Conservation (phyloP, 192 early-diverging fungal genomes). For the Kappamyces sp. region DNA sequence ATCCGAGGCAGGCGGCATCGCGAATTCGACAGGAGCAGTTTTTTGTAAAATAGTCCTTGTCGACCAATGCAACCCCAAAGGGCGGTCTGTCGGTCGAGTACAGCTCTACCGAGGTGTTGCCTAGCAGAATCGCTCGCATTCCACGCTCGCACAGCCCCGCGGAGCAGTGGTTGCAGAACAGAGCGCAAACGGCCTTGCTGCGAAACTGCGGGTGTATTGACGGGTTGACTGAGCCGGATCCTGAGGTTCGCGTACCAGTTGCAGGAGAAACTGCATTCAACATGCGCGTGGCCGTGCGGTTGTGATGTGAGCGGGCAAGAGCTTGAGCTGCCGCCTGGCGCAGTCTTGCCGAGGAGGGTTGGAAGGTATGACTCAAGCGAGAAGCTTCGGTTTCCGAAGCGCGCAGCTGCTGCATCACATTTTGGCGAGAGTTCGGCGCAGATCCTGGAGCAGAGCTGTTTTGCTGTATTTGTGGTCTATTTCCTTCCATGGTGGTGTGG, state of each 20-base stretch:
- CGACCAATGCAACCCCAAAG: slow-evolving; percentile 44
- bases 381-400: neutral
- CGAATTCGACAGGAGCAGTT: slow-evolving; percentile 49
- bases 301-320: slow-evolving; percentile 7
- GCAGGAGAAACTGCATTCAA: no score
- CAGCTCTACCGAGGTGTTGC: slow-evolving; percentile 51
- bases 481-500: no score
- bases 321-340: slow-evolving; percentile 7
- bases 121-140: slow-evolving; percentile 56
- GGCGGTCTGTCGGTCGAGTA: slow-evolving; percentile 53
- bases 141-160: slow-evolving; percentile 41
- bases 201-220: slow-evolving; percentile 52
- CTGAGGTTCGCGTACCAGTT: neutral
- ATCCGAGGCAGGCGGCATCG: slow-evolving; percentile 50
- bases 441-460: neutral
- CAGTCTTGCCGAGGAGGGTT: neutral
- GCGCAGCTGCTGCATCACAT: neutral
- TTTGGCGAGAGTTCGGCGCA: neutral
- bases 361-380: neutral
- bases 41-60: slow-evolving; percentile 45
- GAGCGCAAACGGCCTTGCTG: slow-evolving; percentile 47
- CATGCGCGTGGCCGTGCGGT: neutral
- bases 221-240: slow-evolving; percentile 30
- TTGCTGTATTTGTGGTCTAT: no score
- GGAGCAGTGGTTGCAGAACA: slow-evolving; percentile 44